phyloP scores from a whole-genome alignment of 106 monocot species.

The Dactylorhiza incarnata region DNA sequence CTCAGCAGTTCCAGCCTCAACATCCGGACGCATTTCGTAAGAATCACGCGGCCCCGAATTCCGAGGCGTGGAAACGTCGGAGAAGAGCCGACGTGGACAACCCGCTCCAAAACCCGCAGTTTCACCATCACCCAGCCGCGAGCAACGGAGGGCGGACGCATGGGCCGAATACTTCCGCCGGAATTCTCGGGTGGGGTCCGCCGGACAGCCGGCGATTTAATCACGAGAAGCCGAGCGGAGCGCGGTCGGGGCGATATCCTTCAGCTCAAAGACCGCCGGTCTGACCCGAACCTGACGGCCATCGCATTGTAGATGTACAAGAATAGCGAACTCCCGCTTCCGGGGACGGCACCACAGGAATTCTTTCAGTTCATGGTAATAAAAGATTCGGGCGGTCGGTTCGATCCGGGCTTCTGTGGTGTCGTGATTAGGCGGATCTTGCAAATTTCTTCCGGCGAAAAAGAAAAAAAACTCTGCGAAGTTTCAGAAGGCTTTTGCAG shows the following conservation, averaged over 20 bases:
- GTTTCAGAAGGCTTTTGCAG: slow-evolving; percentile 1
- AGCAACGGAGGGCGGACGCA: slow-evolving; percentile 35
- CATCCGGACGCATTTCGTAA: slow-evolving; percentile 28
- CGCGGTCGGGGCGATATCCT: slow-evolving; percentile 30
- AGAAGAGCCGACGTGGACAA: slow-evolving; percentile 46
- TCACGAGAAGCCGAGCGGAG: slow-evolving; percentile 56
- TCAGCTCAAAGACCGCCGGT: slow-evolving; percentile 30
- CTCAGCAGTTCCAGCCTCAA: slow-evolving; percentile 28
- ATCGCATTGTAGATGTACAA: background rate
- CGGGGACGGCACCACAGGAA: background rate
- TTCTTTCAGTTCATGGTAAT: background rate
- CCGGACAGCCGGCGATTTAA: slow-evolving; percentile 41
- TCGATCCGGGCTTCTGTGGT: background rate
- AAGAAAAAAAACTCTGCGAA: background rate
- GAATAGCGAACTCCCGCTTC: background rate
- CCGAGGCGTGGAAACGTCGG: slow-evolving; percentile 93
- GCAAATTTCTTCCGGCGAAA: background rate
- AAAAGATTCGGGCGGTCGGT: background rate
- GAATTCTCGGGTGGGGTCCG: slow-evolving; percentile 85
- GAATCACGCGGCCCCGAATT: slow-evolving; percentile 38
- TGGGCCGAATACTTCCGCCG: slow-evolving; percentile 61
- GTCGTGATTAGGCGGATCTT: background rate
- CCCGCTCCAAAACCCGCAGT: slow-evolving; percentile 14
- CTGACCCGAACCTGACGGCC: slow-evolving; percentile 20
- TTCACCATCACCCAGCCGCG: slow-evolving; percentile 22